phyloP scores from a whole-genome alignment of 2,329 filamentous ascomycete genomes.

The Berkeleyomyces basicola region DNA sequence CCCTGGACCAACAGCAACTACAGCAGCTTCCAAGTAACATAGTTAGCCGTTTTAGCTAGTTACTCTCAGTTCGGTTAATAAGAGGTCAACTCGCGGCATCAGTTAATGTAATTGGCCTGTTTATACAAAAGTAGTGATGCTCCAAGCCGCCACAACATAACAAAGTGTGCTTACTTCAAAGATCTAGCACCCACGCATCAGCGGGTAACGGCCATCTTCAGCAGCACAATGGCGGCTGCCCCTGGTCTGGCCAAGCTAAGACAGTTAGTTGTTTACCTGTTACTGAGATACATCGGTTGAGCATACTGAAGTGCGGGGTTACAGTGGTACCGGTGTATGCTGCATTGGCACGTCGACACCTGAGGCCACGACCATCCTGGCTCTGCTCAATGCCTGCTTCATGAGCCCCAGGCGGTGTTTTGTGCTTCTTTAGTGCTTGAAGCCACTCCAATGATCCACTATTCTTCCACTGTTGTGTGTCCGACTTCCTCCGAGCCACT shows the following conservation, averaged over 20 bases:
- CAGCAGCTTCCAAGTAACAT: background rate
- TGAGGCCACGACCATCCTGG: constrained; percentile 13
- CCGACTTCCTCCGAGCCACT: constrained; percentile 14
- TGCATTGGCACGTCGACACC: constrained; percentile 10
- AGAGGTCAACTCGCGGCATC: too few species aligned
- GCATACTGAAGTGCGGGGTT: constrained; percentile 13
- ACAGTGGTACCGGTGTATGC: constrained; percentile 9
- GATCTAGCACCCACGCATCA: background rate
- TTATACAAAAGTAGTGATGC: background rate
- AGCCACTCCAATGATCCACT: constrained; percentile 13
- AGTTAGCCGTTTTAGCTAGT: background rate
- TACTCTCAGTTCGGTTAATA: too few species aligned
- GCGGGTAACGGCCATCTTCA: constrained; percentile 1
- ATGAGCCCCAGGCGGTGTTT: constrained; percentile 6
- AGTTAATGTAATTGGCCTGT: background rate
- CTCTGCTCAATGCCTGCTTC: background rate
- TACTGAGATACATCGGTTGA: constrained; percentile 10
- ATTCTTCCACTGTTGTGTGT: constrained; percentile 14
- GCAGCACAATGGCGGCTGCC: background rate
- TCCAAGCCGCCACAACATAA: background rate
- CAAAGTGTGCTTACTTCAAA: background rate
- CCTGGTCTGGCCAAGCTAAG: background rate
- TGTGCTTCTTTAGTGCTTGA: constrained; percentile 8
- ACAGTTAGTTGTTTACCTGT: background rate
- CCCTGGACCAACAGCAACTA: background rate